Conservation (phyloP, 106 monocot species). For the Allium sativum region DNA sequence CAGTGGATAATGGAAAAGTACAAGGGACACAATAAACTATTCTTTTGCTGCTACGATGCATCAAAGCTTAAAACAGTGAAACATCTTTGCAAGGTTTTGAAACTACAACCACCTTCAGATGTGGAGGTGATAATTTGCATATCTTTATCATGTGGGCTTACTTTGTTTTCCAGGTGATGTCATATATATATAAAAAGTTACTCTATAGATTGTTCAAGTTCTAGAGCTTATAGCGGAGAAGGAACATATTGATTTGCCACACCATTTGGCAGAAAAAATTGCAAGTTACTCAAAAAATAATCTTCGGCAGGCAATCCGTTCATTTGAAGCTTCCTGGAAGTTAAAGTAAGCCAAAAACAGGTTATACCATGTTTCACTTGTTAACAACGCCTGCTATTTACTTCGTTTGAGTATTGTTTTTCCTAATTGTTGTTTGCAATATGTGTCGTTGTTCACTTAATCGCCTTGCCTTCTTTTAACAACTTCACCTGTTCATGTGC, state of each 20-base stretch:
- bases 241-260: constrained; percentile 29
- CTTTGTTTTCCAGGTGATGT: neutral
- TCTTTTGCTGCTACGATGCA: constrained; percentile 39
- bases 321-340: constrained; percentile 47
- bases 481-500: no score
- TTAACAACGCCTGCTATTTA: neutral
- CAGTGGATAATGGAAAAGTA: constrained; percentile 38
- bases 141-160: neutral
- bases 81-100: constrained; percentile 22
- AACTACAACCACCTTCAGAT: constrained; percentile 26
- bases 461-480: no score
- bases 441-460: no score
- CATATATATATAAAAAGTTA: neutral
- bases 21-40: constrained; percentile 21
- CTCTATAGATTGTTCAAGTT: constrained; percentile 10
- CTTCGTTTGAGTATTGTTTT: no score
- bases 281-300: constrained; percentile 29
- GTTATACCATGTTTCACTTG: constrained; percentile 3
- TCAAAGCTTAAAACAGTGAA: constrained; percentile 29
- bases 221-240: constrained; percentile 28
- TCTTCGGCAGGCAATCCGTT: constrained; percentile 45
- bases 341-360: constrained; percentile 18
- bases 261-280: constrained; percentile 24
- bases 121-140: constrained; percentile 22
- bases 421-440: no score